Conservation (phyloP, 2,329 filamentous ascomycete genomes). For the Diplodia sapinea region DNA sequence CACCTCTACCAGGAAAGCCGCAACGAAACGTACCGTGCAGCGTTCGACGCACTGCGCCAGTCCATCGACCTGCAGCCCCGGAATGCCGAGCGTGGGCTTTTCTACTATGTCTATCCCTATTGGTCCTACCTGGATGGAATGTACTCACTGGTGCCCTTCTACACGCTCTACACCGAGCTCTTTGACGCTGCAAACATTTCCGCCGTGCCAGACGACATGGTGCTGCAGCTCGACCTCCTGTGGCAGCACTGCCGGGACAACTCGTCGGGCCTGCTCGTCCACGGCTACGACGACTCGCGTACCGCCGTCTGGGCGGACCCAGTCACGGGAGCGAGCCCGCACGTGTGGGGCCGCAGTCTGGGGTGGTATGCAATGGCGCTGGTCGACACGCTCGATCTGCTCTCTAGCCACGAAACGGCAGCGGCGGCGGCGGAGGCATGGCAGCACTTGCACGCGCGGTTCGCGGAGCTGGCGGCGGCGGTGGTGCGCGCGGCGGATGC, state of each 20-base stretch:
- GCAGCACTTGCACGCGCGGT: slow-evolving; percentile 33
- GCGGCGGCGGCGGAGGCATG: not conserved
- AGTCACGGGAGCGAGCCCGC: slow-evolving; percentile 43
- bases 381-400: slow-evolving; percentile 56
- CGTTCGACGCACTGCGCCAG: slow-evolving; percentile 54
- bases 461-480: slow-evolving; percentile 45
- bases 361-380: slow-evolving; percentile 50
- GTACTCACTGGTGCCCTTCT: slow-evolving; percentile 49
- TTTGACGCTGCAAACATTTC: slow-evolving; percentile 47
- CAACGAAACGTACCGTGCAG: slow-evolving; percentile 56
- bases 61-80: slow-evolving; percentile 59
- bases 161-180: slow-evolving; percentile 47
- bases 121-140: slow-evolving; percentile 60
- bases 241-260: slow-evolving; percentile 44
- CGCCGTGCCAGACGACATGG: slow-evolving; percentile 52
- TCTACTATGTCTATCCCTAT: slow-evolving; percentile 48
- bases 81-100: slow-evolving; percentile 60
- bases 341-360: slow-evolving; percentile 47
- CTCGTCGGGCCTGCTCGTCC: slow-evolving; percentile 43
- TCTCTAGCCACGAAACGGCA: slow-evolving; percentile 46
- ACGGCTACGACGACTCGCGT: slow-evolving; percentile 46
- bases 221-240: slow-evolving; percentile 45
- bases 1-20: slow-evolving; percentile 54
- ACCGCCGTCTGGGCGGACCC: slow-evolving; percentile 46
- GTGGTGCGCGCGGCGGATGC: slow-evolving; percentile 52